Evolutionary conservation across 2,329 filamentous ascomycete genomes (phyloP).

Genomic region (Dactylonectria estremocensis): DNA sequence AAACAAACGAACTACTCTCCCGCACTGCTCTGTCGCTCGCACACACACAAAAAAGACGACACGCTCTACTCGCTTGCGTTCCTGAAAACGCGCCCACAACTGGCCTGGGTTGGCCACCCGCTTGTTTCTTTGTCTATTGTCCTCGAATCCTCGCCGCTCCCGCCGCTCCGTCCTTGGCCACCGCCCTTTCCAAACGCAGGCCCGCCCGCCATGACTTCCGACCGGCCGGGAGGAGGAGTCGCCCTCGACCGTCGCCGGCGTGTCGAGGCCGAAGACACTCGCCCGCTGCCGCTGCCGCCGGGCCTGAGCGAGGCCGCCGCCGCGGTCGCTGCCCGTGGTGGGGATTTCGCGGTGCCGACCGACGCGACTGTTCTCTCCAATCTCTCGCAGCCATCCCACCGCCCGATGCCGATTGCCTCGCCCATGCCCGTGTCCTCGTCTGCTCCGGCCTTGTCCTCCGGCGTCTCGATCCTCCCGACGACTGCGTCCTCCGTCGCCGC

Average conservation of each 20-base stretch:
- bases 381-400: slow-evolving; percentile 43
- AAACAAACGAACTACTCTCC: too few species aligned
- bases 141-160: not conserved
- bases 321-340: slow-evolving; percentile 40
- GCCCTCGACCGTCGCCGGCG: slow-evolving; percentile 36
- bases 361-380: slow-evolving; percentile 45
- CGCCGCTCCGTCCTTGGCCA: slow-evolving; percentile 16
- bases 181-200: slow-evolving; percentile 21
- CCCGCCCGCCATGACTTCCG: slow-evolving; percentile 39
- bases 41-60: too few species aligned
- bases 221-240: slow-evolving; percentile 43
- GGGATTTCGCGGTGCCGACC: slow-evolving; percentile 46
- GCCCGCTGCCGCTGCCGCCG: slow-evolving; percentile 19
- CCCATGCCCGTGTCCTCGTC: slow-evolving; percentile 27
- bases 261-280: slow-evolving; percentile 33
- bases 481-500: slow-evolving; percentile 34
- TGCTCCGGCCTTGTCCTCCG: slow-evolving; percentile 29
- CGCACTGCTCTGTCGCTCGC: too few species aligned
- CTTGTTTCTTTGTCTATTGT: slow-evolving; percentile 3
- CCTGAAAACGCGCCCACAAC: too few species aligned
- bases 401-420: slow-evolving; percentile 35
- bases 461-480: slow-evolving; percentile 21
- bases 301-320: slow-evolving; percentile 29
- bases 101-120: too few species aligned
- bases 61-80: too few species aligned